These are phyloP conservation scores for Suillus sp. DNA, from an alignment of 768 basidiomycete genomes.

Conservation along the genomic window DNA sequence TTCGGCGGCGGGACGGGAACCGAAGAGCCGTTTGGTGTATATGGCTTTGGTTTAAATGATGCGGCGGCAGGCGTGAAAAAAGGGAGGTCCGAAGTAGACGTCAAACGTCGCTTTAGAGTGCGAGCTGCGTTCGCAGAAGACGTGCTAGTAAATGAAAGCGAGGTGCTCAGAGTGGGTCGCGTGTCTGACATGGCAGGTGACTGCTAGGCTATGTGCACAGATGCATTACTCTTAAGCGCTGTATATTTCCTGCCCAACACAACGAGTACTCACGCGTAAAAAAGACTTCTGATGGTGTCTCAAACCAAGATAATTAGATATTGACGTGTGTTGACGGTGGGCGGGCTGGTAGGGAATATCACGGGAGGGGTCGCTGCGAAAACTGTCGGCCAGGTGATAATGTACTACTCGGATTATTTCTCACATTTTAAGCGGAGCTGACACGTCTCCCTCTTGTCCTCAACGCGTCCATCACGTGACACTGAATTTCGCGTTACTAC, in stretches of 20 bases:
- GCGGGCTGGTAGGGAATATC: conserved; percentile 22
- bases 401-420: conserved; percentile 27
- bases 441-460: conserved; percentile 31
- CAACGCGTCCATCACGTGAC: conserved; percentile 46
- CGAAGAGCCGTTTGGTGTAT: conserved; percentile 44
- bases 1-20: conserved; percentile 24
- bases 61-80: conserved; percentile 66
- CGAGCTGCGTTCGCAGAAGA: conserved; percentile 30
- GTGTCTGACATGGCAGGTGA: conserved; percentile 25
- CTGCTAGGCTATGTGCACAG: conserved; percentile 5
- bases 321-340: conserved; percentile 1
- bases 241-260: neutral
- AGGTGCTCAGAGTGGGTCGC: conserved; percentile 19
- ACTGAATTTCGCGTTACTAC: conserved; percentile 9
- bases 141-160: conserved; percentile 30
- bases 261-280: conserved; percentile 14
- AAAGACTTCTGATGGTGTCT: conserved; percentile 5
- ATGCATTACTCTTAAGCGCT: neutral
- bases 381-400: conserved; percentile 11
- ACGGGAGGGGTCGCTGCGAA: conserved; percentile 29
- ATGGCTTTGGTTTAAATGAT: conserved; percentile 69
- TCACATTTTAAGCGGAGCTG: conserved; percentile 46
- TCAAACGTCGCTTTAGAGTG: conserved; percentile 50
- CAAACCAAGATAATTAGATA: conserved; percentile 7
- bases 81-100: conserved; percentile 48